Conservation (phyloP, 1,284 basidiomycete species). For the Fistulina hepatica region DNA sequence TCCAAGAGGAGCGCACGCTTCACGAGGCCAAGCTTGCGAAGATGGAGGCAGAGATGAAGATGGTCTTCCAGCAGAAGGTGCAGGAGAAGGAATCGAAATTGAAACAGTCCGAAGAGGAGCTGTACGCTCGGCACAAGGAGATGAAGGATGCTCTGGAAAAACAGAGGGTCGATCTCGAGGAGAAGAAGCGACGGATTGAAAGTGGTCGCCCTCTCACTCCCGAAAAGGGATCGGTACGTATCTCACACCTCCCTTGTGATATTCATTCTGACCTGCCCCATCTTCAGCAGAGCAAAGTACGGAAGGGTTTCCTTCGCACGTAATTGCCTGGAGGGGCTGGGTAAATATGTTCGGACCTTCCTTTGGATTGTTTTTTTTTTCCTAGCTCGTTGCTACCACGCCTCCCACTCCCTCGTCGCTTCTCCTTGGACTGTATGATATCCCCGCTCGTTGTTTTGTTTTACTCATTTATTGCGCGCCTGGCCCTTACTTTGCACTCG, state of each 20-base stretch:
- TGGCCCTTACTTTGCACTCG: no score
- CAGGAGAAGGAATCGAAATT: conserved; percentile 97
- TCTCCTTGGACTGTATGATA: no score
- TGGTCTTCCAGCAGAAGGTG: conserved; percentile 99
- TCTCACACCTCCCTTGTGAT: conserved; percentile 7
- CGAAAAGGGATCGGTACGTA: conserved; percentile 71
- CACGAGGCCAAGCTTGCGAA: conserved; percentile 94
- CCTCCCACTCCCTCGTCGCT: no score
- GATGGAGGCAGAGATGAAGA: conserved; percentile 99
- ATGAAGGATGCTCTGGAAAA: conserved; percentile 99
- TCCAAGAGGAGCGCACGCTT: conserved; percentile 88
- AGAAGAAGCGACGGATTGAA: conserved; percentile 96
- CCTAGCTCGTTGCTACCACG: conserved; percentile 14
- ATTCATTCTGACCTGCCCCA: conserved; percentile 6
- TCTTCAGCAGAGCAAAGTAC: conserved; percentile 44
- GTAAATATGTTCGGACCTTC: conserved; percentile 20
- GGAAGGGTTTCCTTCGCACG: conserved; percentile 68
- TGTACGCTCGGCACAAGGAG: conserved; percentile 94
- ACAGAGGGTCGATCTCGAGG: conserved; percentile 90
- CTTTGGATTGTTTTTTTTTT: conserved; percentile 23
- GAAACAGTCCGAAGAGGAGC: conserved; percentile 95
- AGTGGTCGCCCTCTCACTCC: conserved; percentile 90
- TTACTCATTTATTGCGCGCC: no score
- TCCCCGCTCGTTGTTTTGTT: no score
- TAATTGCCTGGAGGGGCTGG: conserved; percentile 27